These are phyloP conservation scores for Xylariomycetidae sp. DNA, from an alignment of 2,329 filamentous ascomycete species.

Conservation along the genomic window DNA sequence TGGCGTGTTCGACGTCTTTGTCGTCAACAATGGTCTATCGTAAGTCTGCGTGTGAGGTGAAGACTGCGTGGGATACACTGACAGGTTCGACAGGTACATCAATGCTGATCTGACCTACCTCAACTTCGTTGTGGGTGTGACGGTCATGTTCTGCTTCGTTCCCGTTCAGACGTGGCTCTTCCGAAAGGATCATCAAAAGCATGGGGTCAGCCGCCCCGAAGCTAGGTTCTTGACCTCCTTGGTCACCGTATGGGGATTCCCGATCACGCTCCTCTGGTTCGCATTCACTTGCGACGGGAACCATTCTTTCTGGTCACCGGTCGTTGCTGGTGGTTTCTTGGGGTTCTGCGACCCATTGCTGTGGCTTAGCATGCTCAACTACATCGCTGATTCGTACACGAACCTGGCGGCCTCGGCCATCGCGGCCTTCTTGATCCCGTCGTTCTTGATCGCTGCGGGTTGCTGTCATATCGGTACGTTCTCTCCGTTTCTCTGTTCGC, in stretches of 20 bases:
- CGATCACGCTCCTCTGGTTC: conserved; percentile 35
- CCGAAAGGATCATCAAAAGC: conserved; percentile 28
- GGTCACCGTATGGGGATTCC: conserved; percentile 36
- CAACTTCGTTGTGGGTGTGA: conserved; percentile 36
- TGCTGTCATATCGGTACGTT: conserved; percentile 33
- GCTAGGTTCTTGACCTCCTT: conserved; percentile 35
- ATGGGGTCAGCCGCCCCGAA: conserved; percentile 32
- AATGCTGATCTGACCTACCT: conserved; percentile 34
- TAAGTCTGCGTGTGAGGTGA: too few species aligned
- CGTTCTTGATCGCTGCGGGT: conserved; percentile 34
- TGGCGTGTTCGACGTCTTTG: conserved; percentile 22
- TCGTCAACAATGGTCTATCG: conserved; percentile 30
- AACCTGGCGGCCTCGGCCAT: conserved; percentile 35
- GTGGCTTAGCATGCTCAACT: conserved; percentile 37
- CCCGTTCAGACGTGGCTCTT: conserved; percentile 37
- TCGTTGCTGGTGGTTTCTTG: conserved; percentile 32
- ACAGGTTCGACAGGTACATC: conserved; percentile 22
- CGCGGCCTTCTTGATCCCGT: conserved; percentile 36
- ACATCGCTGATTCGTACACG: conserved; percentile 36
- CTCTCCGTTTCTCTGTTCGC: neutral
- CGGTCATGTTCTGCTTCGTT: conserved; percentile 34
- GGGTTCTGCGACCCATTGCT: conserved; percentile 36
- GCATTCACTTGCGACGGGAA: conserved; percentile 34
- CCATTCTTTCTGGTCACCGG: conserved; percentile 33
- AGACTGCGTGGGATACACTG: too few species aligned